Percentiles rank a stretch among this genome's conserved stretches.
Conservation (phyloP, 2,329 filamentous ascomycete genomes). For the Leptographium wingfieldii region DNA sequence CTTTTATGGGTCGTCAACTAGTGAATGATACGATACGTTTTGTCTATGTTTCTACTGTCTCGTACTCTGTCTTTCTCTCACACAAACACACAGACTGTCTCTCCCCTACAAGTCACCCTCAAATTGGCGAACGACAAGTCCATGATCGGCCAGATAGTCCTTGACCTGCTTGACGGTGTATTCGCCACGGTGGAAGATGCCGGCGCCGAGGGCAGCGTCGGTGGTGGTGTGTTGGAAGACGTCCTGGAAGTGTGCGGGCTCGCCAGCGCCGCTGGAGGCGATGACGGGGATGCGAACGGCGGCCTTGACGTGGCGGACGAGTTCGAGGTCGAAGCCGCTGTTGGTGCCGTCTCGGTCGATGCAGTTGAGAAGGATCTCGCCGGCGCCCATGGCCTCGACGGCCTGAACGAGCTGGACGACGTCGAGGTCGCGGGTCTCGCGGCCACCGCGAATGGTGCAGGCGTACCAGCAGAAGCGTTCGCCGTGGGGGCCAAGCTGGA, state of each 20-base stretch:
- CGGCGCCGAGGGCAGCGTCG: conserved; percentile 87
- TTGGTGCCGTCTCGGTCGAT: conserved; percentile 96
- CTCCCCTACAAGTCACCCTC: conserved; percentile 38
- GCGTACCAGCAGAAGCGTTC: conserved; percentile 91
- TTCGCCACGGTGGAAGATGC: conserved; percentile 94
- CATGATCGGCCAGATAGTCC: conserved; percentile 58
- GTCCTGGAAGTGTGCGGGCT: conserved; percentile 76
- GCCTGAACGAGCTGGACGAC: conserved; percentile 78
- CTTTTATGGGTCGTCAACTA: too few relatives aligned
- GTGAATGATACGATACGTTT: too few relatives aligned
- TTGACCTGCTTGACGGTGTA: conserved; percentile 94
- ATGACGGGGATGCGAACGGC: conserved; percentile 87
- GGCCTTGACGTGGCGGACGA: conserved; percentile 79
- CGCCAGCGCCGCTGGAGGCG: conserved; percentile 82
- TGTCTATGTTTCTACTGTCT: too few relatives aligned
- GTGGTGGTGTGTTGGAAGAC: conserved; percentile 78
- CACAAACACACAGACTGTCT: too few relatives aligned
- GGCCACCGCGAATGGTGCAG: conserved; percentile 90
- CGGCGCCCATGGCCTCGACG: conserved; percentile 90
- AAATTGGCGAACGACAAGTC: conserved; percentile 66
- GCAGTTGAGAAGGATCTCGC: conserved; percentile 92
- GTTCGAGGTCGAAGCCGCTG: conserved; percentile 84
- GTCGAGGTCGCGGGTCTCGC: conserved; percentile 88
- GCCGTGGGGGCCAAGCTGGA: conserved; percentile 57
- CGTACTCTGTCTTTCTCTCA: too few relatives aligned